Evolutionary conservation across 208 protist genomes (phyloP).

Genomic region (Leishmania arabica): DNA sequence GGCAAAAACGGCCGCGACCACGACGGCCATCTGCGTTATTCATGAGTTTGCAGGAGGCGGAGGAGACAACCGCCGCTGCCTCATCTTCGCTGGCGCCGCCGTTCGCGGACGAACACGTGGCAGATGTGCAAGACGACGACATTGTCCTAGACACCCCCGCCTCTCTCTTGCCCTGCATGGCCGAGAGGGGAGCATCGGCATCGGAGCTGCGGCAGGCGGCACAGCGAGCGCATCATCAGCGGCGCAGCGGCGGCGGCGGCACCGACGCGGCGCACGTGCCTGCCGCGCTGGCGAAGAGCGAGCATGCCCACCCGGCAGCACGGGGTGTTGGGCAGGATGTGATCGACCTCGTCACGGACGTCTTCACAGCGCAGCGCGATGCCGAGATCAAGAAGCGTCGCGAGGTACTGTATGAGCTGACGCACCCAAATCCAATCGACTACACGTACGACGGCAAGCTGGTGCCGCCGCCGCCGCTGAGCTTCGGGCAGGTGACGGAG

Average conservation of each 20-base stretch:
- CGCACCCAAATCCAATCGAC: conserved; percentile 77
- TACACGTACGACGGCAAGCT: conserved; percentile 89
- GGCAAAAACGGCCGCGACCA: not conserved
- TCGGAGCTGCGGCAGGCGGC: conserved; percentile 10
- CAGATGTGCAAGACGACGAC: conserved; percentile 51
- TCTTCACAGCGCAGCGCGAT: conserved; percentile 71
- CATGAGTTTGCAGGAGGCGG: not conserved
- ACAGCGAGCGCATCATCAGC: not conserved
- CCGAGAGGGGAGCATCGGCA: not conserved
- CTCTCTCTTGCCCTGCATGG: conserved; percentile 28
- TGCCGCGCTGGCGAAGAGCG: conserved; percentile 29
- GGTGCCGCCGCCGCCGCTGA: conserved; percentile 86
- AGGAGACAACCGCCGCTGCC: not conserved
- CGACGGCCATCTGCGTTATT: not conserved
- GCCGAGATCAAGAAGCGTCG: conserved; percentile 55
- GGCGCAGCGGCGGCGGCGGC: not conserved
- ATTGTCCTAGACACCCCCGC: conserved; percentile 50
- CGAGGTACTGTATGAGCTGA: conserved; percentile 81
- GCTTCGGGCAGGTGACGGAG: conserved; percentile 79
- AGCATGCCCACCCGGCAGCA: conserved; percentile 45
- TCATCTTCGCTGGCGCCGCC: conserved; percentile 1
- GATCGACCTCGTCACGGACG: conserved; percentile 88
- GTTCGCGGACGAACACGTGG: not conserved
- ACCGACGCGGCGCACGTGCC: not conserved
- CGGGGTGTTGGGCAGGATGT: conserved; percentile 76